A percentile compares a stretch with the other conserved stretches of the same genome.
phyloP scores from a whole-genome alignment of 805 yeast genomes.

The Kluyveromyces starmeri region DNA sequence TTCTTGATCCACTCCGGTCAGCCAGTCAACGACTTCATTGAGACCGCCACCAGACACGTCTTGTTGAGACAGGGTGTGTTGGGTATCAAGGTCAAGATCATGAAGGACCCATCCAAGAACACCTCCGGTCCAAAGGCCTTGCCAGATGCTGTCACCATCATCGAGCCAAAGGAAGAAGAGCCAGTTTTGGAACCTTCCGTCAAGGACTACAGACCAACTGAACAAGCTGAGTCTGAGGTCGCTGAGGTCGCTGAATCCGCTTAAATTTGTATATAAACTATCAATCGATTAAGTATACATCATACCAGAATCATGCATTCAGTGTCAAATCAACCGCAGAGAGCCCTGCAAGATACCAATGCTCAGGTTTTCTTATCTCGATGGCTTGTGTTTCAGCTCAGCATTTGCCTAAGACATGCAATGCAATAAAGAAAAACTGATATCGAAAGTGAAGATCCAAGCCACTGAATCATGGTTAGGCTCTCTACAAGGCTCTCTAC shows the following conservation, averaged over 20 bases:
- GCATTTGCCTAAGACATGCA: too few species aligned
- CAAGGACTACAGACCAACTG: constrained; percentile 54
- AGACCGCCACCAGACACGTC: constrained; percentile 98
- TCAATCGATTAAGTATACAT: background rate
- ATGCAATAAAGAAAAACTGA: too few species aligned
- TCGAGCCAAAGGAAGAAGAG: constrained; percentile 94
- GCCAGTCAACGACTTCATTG: constrained; percentile 98
- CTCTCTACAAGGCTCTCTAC: too few species aligned
- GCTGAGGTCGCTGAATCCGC: constrained; percentile 21
- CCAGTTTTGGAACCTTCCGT: constrained; percentile 71
- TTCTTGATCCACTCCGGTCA: constrained; percentile 99
- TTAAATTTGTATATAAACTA: constrained; percentile 9
- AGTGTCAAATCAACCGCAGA: too few species aligned
- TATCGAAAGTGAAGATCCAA: too few species aligned
- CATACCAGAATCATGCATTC: too few species aligned
- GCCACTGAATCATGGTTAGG: too few species aligned
- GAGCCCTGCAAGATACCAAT: too few species aligned
- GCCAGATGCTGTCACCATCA: constrained; percentile 90
- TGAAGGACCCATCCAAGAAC: constrained; percentile 94
- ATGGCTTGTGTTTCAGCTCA: too few species aligned
- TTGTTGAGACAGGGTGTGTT: constrained; percentile 99
- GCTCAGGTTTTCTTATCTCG: too few species aligned
- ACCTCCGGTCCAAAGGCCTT: constrained; percentile 80
- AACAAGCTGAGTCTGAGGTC: constrained; percentile 19
- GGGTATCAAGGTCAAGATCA: constrained; percentile 98